phyloP scores from a whole-genome alignment of 164 flowering plant genomes.

The Protea cynaroides region DNA sequence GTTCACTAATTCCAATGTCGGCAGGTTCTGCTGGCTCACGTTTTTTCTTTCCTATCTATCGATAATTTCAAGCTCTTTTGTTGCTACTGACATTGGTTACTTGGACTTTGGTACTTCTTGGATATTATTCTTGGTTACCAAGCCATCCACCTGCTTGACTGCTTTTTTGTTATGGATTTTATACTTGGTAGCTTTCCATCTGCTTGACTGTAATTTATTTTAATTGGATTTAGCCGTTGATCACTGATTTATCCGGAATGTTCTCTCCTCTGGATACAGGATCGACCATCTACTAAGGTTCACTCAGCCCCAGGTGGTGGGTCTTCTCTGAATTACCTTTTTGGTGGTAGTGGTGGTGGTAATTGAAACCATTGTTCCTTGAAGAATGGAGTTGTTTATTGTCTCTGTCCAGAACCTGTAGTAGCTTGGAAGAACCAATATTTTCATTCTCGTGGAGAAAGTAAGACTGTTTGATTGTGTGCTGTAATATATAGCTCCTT shows the following conservation, averaged over 20 bases:
- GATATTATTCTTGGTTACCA: no score
- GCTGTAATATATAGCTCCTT: conserved; percentile 7
- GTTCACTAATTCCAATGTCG: no score
- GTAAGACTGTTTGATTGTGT: conserved; percentile 5
- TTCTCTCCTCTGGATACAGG: conserved; percentile 14
- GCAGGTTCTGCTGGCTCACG: no score
- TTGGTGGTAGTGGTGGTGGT: conserved; percentile 18
- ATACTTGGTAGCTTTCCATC: no score
- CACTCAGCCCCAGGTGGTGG: conserved; percentile 31
- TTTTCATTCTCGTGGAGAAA: conserved; percentile 1
- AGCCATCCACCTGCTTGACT: no score
- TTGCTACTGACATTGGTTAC: no score
- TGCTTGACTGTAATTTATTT: no score
- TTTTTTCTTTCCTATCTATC: no score
- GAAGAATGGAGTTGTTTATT: neutral
- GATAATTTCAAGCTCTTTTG: no score
- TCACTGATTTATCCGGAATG: neutral
- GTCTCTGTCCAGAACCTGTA: conserved; percentile 2
- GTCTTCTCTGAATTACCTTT: conserved; percentile 31
- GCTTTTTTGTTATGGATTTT: no score
- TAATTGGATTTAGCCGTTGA: no score
- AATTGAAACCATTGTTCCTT: conserved; percentile 7
- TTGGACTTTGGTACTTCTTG: no score
- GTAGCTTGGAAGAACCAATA: conserved; percentile 3
- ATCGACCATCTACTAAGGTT: conserved; percentile 33